These are phyloP conservation scores for Mortierella sp. DNA, from an alignment of 371 early-diverging fungal species.

Conservation along the genomic window DNA sequence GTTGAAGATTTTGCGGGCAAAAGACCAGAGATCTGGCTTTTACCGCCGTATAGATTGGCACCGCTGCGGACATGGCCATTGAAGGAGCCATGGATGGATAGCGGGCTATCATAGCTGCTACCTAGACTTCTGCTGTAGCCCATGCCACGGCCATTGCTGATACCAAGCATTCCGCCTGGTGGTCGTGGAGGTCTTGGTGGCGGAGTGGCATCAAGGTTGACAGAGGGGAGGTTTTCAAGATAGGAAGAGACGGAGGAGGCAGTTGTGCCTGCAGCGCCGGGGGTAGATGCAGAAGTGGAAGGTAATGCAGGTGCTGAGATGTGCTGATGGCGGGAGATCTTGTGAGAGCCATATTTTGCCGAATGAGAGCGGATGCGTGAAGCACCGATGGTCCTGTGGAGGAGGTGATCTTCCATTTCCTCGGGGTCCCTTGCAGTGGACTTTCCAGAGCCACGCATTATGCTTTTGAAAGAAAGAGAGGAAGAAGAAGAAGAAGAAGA, in stretches of 20 bases:
- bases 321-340: slow-evolving; percentile 31
- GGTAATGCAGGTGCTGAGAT: slow-evolving; percentile 18
- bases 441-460: slow-evolving; percentile 17
- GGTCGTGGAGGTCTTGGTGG: slow-evolving; percentile 50
- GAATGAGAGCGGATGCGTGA: slow-evolving; percentile 45
- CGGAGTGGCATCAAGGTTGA: slow-evolving; percentile 24
- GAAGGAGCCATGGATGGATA: slow-evolving; percentile 40
- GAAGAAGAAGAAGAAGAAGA: not conserved
- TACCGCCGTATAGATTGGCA: slow-evolving; percentile 49
- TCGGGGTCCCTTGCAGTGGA: slow-evolving; percentile 10
- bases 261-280: slow-evolving; percentile 17
- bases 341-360: slow-evolving; percentile 33
- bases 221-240: slow-evolving; percentile 39
- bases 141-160: slow-evolving; percentile 53
- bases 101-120: slow-evolving; percentile 48
- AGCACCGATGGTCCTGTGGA: slow-evolving; percentile 42
- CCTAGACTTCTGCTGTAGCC: slow-evolving; percentile 46
- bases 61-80: slow-evolving; percentile 56
- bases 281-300: slow-evolving; percentile 1
- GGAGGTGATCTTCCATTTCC: slow-evolving; percentile 36
- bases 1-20: slow-evolving; percentile 20
- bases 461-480: not conserved
- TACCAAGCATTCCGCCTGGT: slow-evolving; percentile 51
- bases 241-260: slow-evolving; percentile 48
- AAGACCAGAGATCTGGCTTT: slow-evolving; percentile 35